Conservation (phyloP, 352 stramenopile species). For the Phytophthora litchii region DNA sequence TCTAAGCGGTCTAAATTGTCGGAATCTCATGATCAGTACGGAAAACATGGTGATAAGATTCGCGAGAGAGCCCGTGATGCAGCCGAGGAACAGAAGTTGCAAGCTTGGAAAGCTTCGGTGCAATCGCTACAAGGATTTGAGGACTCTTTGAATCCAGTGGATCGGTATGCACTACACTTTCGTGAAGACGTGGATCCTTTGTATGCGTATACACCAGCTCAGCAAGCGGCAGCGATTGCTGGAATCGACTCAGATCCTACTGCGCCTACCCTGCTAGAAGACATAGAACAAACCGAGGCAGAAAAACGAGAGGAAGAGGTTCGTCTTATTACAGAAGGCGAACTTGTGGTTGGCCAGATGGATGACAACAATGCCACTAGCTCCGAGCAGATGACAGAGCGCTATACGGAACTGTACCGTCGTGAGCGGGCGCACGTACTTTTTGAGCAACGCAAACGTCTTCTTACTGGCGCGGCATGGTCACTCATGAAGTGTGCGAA, state of each 20-base stretch:
- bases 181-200: conserved; percentile 92
- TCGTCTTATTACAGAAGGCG: conserved; percentile 64
- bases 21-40: conserved; percentile 17
- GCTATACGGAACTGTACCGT: conserved; percentile 62
- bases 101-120: conserved; percentile 85
- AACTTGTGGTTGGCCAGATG: conserved; percentile 67
- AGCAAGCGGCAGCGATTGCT: conserved; percentile 38
- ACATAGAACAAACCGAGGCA: conserved; percentile 68
- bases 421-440: conserved; percentile 64
- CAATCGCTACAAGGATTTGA: conserved; percentile 89
- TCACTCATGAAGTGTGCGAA: conserved; percentile 63
- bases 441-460: conserved; percentile 56
- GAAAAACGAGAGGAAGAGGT: conserved; percentile 70
- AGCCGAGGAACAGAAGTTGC: conserved; percentile 92
- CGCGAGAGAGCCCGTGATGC: conserved; percentile 89
- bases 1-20: conserved; percentile 42
- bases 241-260: conserved; percentile 23
- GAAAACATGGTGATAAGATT: conserved; percentile 53
- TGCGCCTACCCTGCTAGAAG: conserved; percentile 36
- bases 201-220: conserved; percentile 57
- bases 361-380: conserved; percentile 20
- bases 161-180: conserved; percentile 94
- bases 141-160: conserved; percentile 91
- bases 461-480: conserved; percentile 68
- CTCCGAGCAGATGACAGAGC: conserved; percentile 24